Conservation (phyloP, 2,329 filamentous ascomycete genomes). For the Colletotrichum tropicale region DNA sequence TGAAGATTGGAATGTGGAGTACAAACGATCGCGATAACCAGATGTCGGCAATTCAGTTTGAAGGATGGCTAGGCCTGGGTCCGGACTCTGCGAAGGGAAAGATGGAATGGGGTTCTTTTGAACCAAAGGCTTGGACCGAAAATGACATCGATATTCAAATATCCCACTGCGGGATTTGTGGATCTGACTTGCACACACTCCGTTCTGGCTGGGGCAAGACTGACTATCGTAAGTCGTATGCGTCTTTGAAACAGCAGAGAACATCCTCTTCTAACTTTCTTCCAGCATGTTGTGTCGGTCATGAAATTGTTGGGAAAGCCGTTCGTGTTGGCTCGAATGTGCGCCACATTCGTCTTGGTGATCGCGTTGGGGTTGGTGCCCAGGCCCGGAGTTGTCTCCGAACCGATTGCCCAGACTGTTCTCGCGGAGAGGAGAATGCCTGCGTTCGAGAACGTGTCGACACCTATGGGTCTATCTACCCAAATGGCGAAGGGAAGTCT, state of each 20-base stretch:
- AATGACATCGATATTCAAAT: slow-evolving; percentile 69
- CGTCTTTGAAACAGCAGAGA: neutral
- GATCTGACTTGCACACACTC: slow-evolving; percentile 63
- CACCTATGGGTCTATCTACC: slow-evolving; percentile 58
- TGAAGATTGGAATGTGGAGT: neutral
- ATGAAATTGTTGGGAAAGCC: slow-evolving; percentile 67
- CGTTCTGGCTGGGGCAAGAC: slow-evolving; percentile 55
- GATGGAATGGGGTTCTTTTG: slow-evolving; percentile 60
- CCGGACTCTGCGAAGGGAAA: slow-evolving; percentile 48
- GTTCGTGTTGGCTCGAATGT: slow-evolving; percentile 56
- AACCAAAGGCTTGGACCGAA: slow-evolving; percentile 69
- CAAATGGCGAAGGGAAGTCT: slow-evolving; percentile 55
- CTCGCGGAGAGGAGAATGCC: slow-evolving; percentile 43
- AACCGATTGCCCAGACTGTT: slow-evolving; percentile 46
- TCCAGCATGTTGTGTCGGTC: slow-evolving; percentile 59
- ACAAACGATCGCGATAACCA: slow-evolving; percentile 25
- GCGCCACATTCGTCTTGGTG: slow-evolving; percentile 59
- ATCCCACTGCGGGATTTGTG: slow-evolving; percentile 70
- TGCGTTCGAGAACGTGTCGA: slow-evolving; percentile 41
- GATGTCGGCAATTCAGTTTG: slow-evolving; percentile 45
- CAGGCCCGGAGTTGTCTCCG: slow-evolving; percentile 60
- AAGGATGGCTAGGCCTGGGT: slow-evolving; percentile 53
- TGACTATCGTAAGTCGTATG: slow-evolving; percentile 35
- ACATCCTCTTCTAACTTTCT: neutral
- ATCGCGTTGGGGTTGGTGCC: slow-evolving; percentile 67